These are phyloP conservation scores for Penicillium samsonianum DNA, from an alignment of 495 filamentous ascomycete genomes.

Conservation along the genomic window DNA sequence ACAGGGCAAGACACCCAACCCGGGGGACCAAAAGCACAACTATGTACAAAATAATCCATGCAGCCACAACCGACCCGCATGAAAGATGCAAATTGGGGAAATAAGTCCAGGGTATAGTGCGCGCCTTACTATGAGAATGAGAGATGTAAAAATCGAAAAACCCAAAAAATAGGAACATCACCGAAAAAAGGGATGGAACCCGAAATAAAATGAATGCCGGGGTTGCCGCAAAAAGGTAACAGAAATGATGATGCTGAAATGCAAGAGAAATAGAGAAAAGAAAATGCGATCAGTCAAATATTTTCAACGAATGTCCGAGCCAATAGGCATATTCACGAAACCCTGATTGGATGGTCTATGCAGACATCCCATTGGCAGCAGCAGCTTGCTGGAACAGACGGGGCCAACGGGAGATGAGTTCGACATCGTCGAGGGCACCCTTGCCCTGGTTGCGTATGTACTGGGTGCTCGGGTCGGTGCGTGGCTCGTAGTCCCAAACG, in stretches of 20 bases:
- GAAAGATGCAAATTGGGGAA: constrained; percentile 17
- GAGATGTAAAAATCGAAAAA: constrained; percentile 5
- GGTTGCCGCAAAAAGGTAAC: constrained; percentile 6
- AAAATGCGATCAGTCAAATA: not conserved
- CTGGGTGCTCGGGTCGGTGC: constrained; percentile 70
- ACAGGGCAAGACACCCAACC: constrained; percentile 21
- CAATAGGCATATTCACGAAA: not conserved
- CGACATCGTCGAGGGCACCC: constrained; percentile 48
- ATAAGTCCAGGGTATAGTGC: constrained; percentile 43
- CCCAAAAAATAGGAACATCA: constrained; percentile 7
- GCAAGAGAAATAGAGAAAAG: not conserved
- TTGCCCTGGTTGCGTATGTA: constrained; percentile 56
- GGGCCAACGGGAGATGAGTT: constrained; percentile 51
- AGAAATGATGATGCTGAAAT: constrained; percentile 12
- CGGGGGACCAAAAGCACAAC: constrained; percentile 17
- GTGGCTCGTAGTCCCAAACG: constrained; percentile 78
- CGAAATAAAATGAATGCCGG: constrained; percentile 13
- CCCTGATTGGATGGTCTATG: not conserved
- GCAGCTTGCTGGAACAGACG: constrained; percentile 45
- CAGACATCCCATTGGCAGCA: constrained; percentile 28
- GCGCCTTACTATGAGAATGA: constrained; percentile 36
- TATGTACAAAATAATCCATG: constrained; percentile 19
- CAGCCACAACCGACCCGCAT: constrained; percentile 2
- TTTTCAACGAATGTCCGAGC: not conserved
- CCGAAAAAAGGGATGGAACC: constrained; percentile 7